Evolutionary conservation across 805 yeast genomes (phyloP).

Genomic region (Starmera amethionina): DNA sequence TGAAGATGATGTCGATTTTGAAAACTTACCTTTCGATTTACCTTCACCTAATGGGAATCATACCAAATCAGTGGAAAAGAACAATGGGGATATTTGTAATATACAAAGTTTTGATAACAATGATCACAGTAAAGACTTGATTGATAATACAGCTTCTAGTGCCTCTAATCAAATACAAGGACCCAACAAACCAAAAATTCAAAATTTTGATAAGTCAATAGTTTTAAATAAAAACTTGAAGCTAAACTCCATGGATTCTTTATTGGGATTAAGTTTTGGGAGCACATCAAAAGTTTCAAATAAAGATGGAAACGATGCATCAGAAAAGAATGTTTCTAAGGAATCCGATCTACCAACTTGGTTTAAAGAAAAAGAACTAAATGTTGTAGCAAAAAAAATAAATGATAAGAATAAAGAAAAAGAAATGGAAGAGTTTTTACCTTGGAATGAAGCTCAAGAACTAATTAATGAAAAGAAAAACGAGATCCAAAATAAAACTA

Average conservation of each 20-base stretch:
- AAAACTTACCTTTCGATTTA: conserved; percentile 16
- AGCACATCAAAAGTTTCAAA: neutral
- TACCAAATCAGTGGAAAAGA: no score
- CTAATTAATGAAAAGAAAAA: conserved; percentile 10
- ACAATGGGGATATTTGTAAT: no score
- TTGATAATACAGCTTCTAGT: no score
- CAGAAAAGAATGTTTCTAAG: neutral
- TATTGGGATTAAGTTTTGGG: neutral
- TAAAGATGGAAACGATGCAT: neutral
- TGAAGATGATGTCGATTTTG: conserved; percentile 18
- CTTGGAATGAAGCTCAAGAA: conserved; percentile 39
- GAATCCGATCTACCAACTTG: conserved; percentile 16
- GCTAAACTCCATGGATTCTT: neutral
- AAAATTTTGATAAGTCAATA: neutral
- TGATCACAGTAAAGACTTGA: no score
- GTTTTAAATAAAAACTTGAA: neutral
- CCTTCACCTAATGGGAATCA: no score
- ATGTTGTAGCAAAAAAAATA: neutral
- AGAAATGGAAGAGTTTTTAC: conserved; percentile 32
- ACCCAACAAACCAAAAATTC: neutral
- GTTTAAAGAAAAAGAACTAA: conserved; percentile 11
- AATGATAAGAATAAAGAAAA: neutral
- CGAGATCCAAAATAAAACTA: conserved; percentile 2
- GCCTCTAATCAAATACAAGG: no score
- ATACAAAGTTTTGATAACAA: no score